Evolutionary conservation across 306 rosid species (phyloP).

Genomic region (Dalbergia oliveri): DNA sequence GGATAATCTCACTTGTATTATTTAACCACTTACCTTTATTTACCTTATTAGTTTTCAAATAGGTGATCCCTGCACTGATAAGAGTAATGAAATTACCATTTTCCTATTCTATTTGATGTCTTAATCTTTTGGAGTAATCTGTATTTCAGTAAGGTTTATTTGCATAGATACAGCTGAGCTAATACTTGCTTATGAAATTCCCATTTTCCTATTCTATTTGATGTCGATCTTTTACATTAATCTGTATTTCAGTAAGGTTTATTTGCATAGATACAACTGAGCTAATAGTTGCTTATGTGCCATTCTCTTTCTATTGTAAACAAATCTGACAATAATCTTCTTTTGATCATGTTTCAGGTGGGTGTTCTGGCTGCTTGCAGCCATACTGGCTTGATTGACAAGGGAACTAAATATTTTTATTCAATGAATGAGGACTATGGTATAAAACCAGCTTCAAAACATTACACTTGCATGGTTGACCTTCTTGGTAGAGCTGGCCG

Average conservation of each 20-base stretch:
- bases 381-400: conserved; percentile 75
- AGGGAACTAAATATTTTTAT: conserved; percentile 71
- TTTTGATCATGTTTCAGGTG: conserved; percentile 60
- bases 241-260: not conserved
- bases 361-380: conserved; percentile 90
- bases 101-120: conserved; percentile 30
- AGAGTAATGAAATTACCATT: not conserved
- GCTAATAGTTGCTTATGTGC: conserved; percentile 10
- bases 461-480: conserved; percentile 84
- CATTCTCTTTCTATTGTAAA: conserved; percentile 5
- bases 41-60: conserved; percentile 16
- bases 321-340: conserved; percentile 23
- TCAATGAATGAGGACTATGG: conserved; percentile 70
- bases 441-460: conserved; percentile 67
- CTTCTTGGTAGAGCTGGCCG: conserved; percentile 92
- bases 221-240: conserved; percentile 2
- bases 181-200: conserved; percentile 13
- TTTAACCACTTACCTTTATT: conserved; percentile 13
- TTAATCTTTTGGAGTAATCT: not conserved
- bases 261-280: conserved; percentile 29
- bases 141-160: not conserved
- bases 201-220: conserved; percentile 26
- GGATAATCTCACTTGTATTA: conserved; percentile 13
- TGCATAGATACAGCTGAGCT: conserved; percentile 30
- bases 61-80: not conserved